Base-by-base conservation (phyloP, 768 basidiomycete species). In the Hygrocybe coccinea region DNA sequence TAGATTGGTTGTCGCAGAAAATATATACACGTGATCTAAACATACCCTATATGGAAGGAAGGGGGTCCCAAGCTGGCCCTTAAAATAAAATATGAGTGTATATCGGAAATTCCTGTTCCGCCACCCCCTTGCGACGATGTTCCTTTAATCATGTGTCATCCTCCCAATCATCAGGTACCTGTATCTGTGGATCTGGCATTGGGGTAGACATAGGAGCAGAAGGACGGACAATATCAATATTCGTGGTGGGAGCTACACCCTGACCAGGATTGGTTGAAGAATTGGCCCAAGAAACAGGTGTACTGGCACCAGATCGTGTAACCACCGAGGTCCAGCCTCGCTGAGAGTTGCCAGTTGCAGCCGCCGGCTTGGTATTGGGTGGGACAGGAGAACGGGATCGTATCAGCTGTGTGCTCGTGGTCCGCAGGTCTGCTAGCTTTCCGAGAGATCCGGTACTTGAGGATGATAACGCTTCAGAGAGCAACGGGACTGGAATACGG, bases 401-500 rank as follows among this genome's bases (percentile, higher is more conserved):
- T 45, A 25, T 52, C 34, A 5, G 51, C 29, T 22, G 43, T 22
- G 19, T 50, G 50, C 21, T 50, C 37, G 6, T 64, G 56, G 2
- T 50, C 54, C 14, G 56, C 49, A 87, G 61, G 64, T 87, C 83
- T 0, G 79, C 73, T 5, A 89, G 73, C 63, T 82, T 85, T 0
- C 89, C 87, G 4, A 85, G 74, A 55, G 70, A 76, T 1, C 66
- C 38, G 8, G 67, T 39, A 15, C 61, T 62, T 17, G 69, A 60
- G 35, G 68, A 62, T 1, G 72, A 59, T 44, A 77, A 65, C 43
- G 63, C 64, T 2, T 71, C 62, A 1, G 90, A 91, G 5, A 97
- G 77, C 3, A 86, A 71, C 1, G 90, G 89, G 1, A 62, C 66
- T 0, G 94, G 93, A 5, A 91, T 71, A 21, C 91, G 83, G 0